Conservation (phyloP, 1,284 basidiomycete species). For the Pseudozyma sp. region DNA sequence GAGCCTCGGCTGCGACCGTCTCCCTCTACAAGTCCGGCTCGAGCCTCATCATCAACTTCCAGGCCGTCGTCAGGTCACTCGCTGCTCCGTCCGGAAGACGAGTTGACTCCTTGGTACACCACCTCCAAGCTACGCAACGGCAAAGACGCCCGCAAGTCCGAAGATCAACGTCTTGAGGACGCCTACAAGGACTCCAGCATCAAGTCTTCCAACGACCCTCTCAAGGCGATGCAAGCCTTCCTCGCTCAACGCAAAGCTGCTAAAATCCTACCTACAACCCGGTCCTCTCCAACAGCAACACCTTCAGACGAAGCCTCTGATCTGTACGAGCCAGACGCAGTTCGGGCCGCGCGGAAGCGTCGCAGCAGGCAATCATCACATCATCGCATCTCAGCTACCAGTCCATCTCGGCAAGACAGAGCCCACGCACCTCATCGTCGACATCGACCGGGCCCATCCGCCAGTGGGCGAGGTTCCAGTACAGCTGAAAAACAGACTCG, state of each 20-base stretch:
- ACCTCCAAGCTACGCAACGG: conserved; percentile 43
- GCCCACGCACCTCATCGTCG: neutral
- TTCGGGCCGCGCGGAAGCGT: conserved; percentile 22
- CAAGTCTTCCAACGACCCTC: conserved; percentile 58
- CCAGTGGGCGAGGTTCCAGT: neutral
- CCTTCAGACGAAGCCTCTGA: conserved; percentile 9
- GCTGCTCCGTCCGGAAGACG: conserved; percentile 33
- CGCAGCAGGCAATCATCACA: conserved; percentile 4
- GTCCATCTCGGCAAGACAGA: neutral
- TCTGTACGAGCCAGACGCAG: conserved; percentile 43
- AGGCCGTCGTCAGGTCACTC: conserved; percentile 14
- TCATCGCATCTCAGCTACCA: neutral
- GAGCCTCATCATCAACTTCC: neutral
- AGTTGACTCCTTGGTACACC: conserved; percentile 62
- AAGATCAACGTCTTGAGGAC: conserved; percentile 53
- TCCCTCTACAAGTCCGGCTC: neutral
- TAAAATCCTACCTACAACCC: neutral
- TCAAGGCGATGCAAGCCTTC: conserved; percentile 49
- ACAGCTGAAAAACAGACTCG: neutral
- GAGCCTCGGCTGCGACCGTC: neutral
- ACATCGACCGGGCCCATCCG: neutral
- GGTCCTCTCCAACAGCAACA: neutral
- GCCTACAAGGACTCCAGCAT: conserved; percentile 45
- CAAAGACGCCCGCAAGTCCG: conserved; percentile 42
- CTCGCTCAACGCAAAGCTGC: conserved; percentile 40